Evolutionary conservation across 306 rosid genomes (phyloP), one percentile per base, ranked within the genome.

Genomic region (Fagus sylvatica): DNA sequence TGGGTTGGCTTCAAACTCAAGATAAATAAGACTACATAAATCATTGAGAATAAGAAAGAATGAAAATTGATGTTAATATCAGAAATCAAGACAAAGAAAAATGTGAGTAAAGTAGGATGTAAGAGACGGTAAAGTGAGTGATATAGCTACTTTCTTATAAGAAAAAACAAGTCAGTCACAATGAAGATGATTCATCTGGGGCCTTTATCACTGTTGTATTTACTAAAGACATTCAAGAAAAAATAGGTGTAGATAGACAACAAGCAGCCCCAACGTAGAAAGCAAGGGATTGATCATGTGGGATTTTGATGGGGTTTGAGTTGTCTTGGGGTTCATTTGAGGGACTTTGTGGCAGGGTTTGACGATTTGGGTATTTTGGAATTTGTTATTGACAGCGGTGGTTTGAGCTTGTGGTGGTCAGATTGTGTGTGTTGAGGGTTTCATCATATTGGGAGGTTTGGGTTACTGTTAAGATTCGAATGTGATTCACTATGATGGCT

Each of bases 21-120:
- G 79, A 54, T 66, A 79, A 73, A 74, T 64, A 11, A 71, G 71
- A 82, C 6, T 48, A 57, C 12, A 41, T 76, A 72, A 69, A 73
- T 17, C 56, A 61, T 2, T 36, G n/a, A 73, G 71, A 76, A 19
- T 65, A 62, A 59, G 51, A 36, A 75, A 68, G 57, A 37, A 78
- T 28, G 53, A 76, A 32, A 53, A 10, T 39, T 16, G 49, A 37
- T 30, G 17, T 56, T 71, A 19, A 62, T 60, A 68, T 16, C 71
- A 59, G 51, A 5, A 28, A 48, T 39, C 57, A 17, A 56, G 12
- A 72, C 54, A 73, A 59, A 39, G 66, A 10, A 56, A 54, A 6
- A 17, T 7, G 53, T 37, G 37, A 41, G 51, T 59, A 40, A n/a
- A 66, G 71, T 48, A 65, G 72, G 49, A 3, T 55, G 40, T 83